Percentiles rank a stretch among this genome's conserved stretches.
These are phyloP conservation scores for Cryptosporidium meleagridis DNA, from an alignment of 169 alveolate genomes.

Conservation along the genomic window DNA sequence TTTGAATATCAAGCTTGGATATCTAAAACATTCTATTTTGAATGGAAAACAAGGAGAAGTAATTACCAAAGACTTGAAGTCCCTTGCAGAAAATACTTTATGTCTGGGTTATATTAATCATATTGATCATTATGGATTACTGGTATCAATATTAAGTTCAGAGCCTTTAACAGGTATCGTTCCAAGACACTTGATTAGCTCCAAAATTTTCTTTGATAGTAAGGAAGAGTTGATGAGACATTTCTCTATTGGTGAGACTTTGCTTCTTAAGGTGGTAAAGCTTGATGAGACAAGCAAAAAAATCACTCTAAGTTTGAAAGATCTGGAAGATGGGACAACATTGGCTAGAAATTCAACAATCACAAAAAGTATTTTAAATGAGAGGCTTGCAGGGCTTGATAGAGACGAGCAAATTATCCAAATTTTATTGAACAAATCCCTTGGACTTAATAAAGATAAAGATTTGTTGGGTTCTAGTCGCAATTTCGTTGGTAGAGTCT, in stretches of 20 bases:
- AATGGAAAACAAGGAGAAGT: neutral
- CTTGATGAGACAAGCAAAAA: slow-evolving; percentile 18
- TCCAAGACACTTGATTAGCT: slow-evolving; percentile 39
- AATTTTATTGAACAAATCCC: neutral
- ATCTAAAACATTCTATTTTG: neutral
- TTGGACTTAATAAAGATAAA: neutral
- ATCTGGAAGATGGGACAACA: slow-evolving; percentile 3
- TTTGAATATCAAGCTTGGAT: neutral
- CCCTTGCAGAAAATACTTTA: neutral
- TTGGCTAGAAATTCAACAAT: neutral
- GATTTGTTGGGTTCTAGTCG: neutral
- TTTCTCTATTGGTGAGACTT: slow-evolving; percentile 30
- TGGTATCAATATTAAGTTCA: slow-evolving; percentile 19
- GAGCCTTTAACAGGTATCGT: slow-evolving; percentile 31
- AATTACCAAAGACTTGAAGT: neutral
- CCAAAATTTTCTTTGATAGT: slow-evolving; percentile 34
- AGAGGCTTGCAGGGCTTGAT: neutral
- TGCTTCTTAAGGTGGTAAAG: slow-evolving; percentile 13
- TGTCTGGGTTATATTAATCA: slow-evolving; percentile 41
- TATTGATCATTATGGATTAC: slow-evolving; percentile 50
- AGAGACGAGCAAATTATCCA: neutral
- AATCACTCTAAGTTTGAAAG: slow-evolving; percentile 15
- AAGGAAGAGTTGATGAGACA: slow-evolving; percentile 5
- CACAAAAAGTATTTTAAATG: neutral
- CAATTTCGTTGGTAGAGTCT: neutral